phyloP scores from a whole-genome alignment of 2,329 filamentous ascomycete genomes.

The Salinomyces thailandicus region DNA sequence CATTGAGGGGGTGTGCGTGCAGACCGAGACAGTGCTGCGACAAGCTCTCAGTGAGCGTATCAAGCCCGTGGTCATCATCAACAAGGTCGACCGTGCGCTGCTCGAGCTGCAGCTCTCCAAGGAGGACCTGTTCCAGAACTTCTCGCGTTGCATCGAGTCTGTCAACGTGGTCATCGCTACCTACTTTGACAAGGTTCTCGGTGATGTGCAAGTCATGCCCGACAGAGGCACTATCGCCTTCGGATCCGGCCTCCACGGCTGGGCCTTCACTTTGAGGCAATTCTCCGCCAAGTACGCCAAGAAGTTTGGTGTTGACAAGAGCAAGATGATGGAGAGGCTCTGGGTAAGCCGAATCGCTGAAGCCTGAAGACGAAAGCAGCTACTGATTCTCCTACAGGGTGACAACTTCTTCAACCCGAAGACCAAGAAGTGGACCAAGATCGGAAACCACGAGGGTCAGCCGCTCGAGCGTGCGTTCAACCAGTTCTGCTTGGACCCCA shows the following conservation, averaged over 20 bases:
- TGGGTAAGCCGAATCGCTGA: slow-evolving; percentile 55
- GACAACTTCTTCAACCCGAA: slow-evolving; percentile 99
- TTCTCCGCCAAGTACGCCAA: slow-evolving; percentile 94
- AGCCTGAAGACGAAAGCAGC: neutral
- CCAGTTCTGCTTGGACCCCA: slow-evolving; percentile 98
- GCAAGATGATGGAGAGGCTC: slow-evolving; percentile 99
- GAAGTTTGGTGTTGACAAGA: slow-evolving; percentile 99
- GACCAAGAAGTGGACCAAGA: slow-evolving; percentile 99
- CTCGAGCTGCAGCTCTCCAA: slow-evolving; percentile 97
- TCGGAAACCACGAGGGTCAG: slow-evolving; percentile 72
- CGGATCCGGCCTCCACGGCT: slow-evolving; percentile 98
- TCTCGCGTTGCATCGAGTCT: slow-evolving; percentile 98
- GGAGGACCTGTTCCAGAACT: slow-evolving; percentile 99
- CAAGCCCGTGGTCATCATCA: slow-evolving; percentile 99
- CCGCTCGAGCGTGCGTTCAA: slow-evolving; percentile 95
- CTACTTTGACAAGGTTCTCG: slow-evolving; percentile 92
- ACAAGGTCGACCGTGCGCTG: slow-evolving; percentile 99
- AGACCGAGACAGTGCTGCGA: slow-evolving; percentile 98
- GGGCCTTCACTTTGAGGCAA: slow-evolving; percentile 98
- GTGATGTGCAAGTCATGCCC: slow-evolving; percentile 98
- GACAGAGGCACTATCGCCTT: slow-evolving; percentile 97
- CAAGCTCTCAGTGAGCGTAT: slow-evolving; percentile 99
- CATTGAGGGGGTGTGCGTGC: slow-evolving; percentile 98
- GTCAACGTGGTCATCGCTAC: slow-evolving; percentile 99
- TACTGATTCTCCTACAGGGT: slow-evolving; percentile 41